Base-by-base conservation (phyloP, 148 eudicot genomes). In the Cornus kousa region DNA sequence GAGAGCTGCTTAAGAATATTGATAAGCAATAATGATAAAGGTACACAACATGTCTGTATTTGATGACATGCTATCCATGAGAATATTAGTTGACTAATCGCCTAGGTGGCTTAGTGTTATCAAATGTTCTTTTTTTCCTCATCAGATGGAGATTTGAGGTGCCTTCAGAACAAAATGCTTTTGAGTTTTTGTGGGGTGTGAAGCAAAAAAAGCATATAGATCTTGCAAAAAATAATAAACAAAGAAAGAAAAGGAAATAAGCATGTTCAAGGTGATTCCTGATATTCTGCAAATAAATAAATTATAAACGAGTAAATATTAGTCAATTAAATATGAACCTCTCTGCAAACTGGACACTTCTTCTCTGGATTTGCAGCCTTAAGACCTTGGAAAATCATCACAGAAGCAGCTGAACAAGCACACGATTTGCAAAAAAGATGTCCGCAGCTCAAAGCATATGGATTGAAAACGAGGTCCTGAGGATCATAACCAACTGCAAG, bases 291-390 rank as follows among this genome's bases (percentile, higher is more conserved):
- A 62, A 19, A 20, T 62, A 17, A 62, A n/a, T 5, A 62, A 17
- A 4, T 62, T 17, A 19, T 4, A n/a, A 20, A 20, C 4, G 6
- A 3, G 5, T 13, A 62, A 3, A 62, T 13, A n/a, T 53, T 13
- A 20, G 60, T 59, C 46, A 50, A 16, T 32, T 5, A 55, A n/a
- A 64, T 35, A 70, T 74, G 50, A 33, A 82, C 87, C 83, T 82
- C 87, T 71, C 87, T 79, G 80, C 87, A 85, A 53, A 85, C 83
- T 23, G 87, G 87, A 67, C 87, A 85, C 78, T 79, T 85, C 43
- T 78, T 79, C 12, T 82, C 70, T 10, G 74, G 40, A 43, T 70
- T 74, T 77, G 85, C 87, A 79, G 80, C 64, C 59, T 85, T 85
- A 13, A 71, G 75, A 37, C 85, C 87, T 82, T 85, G 75, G 66